Base-by-base conservation (phyloP, 139 green algal genomes). In the Deuterostichococcus epilithicus region DNA sequence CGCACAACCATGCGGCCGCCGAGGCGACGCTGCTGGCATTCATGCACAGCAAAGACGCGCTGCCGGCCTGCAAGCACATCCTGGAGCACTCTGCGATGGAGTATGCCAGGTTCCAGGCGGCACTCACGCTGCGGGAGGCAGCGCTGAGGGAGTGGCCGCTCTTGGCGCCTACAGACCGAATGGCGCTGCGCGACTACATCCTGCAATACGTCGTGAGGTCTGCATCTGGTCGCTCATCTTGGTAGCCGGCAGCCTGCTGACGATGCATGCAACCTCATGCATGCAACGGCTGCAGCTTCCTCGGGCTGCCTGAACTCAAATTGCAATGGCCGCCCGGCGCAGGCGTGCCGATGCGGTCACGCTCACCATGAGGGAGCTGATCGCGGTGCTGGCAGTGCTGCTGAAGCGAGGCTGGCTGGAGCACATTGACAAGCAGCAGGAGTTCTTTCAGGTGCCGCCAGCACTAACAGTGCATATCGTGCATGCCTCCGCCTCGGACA, bases 371-470 rank as follows among this genome's bases (percentile, higher is more conserved):
- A 68, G 47, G 32, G 75, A 88, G 83, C 78, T 89, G 25, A 72
- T 52, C 18, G 85, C 44, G 18, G 77, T 81, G 1, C 39, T 85
- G 10, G 91, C 90, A 18, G 69, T 86, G 22, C 77, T 96, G 59
- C 78, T 94, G 13, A 96, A 96, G 78, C 86, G 91, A 30, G 83
- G 83, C 59, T 96, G 91, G 91, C 26, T 85, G 65, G 88, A 90
- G 8, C 33, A 68, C 8, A 13, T 70, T 1, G 78, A 78, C 4
- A 75, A 85, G 59, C 74, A 72, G 10, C 74, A 80, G 26, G 81
- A 77, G 0, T 83, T 85, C 70, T 89, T 93, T 63, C 73, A 1
- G 66, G 47, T 45, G 75, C 81, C 15, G 59, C 75, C 36, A 42
- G 36, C 42, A 59, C 44, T 42, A 44, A 60, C 45, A 37, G 28